Conservation (phyloP, 495 filamentous ascomycete genomes). For the Trichodelitschia bisporula region DNA sequence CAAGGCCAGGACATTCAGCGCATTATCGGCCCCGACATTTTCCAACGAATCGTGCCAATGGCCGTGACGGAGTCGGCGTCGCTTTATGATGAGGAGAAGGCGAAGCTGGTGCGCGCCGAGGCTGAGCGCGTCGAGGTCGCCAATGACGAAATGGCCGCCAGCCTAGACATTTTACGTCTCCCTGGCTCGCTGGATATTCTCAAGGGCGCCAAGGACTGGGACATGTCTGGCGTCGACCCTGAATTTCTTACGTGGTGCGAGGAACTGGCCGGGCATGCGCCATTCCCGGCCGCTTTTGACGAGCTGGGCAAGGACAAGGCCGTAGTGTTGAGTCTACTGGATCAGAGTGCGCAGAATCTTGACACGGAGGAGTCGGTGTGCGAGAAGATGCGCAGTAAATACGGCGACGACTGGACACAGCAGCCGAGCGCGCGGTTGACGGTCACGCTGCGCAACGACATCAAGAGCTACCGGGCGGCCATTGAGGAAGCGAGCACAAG, state of each 20-base stretch:
- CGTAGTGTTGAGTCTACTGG: slow-evolving; percentile 40
- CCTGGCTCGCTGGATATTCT: slow-evolving; percentile 74
- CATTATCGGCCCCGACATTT: slow-evolving; percentile 92
- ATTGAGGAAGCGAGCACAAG: slow-evolving; percentile 74
- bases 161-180: slow-evolving; percentile 77
- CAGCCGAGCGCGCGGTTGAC: slow-evolving; percentile 82
- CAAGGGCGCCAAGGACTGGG: slow-evolving; percentile 82
- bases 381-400: slow-evolving; percentile 98
- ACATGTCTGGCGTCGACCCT: slow-evolving; percentile 55
- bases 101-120: slow-evolving; percentile 81
- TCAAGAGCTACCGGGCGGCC: slow-evolving; percentile 64
- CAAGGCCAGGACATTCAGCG: slow-evolving; percentile 90
- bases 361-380: slow-evolving; percentile 96
- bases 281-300: slow-evolving; percentile 52
- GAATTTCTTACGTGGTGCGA: slow-evolving; percentile 87
- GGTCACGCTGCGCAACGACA: slow-evolving; percentile 61
- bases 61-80: slow-evolving; percentile 91
- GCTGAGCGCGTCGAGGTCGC: slow-evolving; percentile 77
- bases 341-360: slow-evolving; percentile 59
- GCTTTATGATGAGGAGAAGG: slow-evolving; percentile 95
- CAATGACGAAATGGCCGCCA: slow-evolving; percentile 86
- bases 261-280: slow-evolving; percentile 63
- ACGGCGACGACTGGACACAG: slow-evolving; percentile 88
- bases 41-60: slow-evolving; percentile 89
- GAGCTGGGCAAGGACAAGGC: slow-evolving; percentile 53